A percentile compares a stretch with the other conserved stretches of the same genome.
phyloP scores from a whole-genome alignment of 495 filamentous ascomycete species.

The Ramalina intermedia region DNA sequence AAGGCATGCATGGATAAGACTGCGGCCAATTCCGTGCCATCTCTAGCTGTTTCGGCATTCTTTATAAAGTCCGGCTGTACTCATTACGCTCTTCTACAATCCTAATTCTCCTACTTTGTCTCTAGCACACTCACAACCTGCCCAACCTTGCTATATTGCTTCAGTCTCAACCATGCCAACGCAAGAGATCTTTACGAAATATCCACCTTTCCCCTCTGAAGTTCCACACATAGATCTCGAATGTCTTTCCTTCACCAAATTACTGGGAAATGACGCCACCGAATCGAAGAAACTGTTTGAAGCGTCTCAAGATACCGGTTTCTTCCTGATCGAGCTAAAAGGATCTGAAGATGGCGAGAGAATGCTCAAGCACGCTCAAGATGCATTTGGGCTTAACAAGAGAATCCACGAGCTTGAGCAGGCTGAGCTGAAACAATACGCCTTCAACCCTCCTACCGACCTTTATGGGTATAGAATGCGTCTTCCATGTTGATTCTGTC shows the following conservation, averaged over 20 bases:
- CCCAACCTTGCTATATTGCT: too few species aligned
- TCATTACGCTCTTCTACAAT: too few species aligned
- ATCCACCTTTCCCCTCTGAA: slow-evolving; percentile 13
- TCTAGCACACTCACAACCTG: too few species aligned
- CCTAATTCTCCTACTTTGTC: too few species aligned
- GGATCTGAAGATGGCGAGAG: slow-evolving; percentile 1
- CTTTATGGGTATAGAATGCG: neutral
- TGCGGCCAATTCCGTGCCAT: too few species aligned
- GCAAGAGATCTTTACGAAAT: slow-evolving; percentile 3
- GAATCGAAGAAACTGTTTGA: slow-evolving; percentile 33
- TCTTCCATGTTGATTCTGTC: too few species aligned
- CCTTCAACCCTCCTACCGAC: neutral
- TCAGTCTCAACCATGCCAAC: too few species aligned
- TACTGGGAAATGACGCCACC: slow-evolving; percentile 23
- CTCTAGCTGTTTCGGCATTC: too few species aligned
- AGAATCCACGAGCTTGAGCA: slow-evolving; percentile 1
- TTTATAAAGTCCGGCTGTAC: too few species aligned
- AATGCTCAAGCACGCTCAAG: slow-evolving; percentile 12
- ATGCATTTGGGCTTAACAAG: slow-evolving; percentile 6
- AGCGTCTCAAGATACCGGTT: slow-evolving; percentile 10
- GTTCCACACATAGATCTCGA: slow-evolving; percentile 14
- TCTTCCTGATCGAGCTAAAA: slow-evolving; percentile 10
- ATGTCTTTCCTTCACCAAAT: slow-evolving; percentile 36
- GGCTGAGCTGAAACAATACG: slow-evolving; percentile 5
- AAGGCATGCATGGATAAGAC: too few species aligned